Evolutionary conservation across 441 rosid species (phyloP).

Genomic region (Brassica hybrid): DNA sequence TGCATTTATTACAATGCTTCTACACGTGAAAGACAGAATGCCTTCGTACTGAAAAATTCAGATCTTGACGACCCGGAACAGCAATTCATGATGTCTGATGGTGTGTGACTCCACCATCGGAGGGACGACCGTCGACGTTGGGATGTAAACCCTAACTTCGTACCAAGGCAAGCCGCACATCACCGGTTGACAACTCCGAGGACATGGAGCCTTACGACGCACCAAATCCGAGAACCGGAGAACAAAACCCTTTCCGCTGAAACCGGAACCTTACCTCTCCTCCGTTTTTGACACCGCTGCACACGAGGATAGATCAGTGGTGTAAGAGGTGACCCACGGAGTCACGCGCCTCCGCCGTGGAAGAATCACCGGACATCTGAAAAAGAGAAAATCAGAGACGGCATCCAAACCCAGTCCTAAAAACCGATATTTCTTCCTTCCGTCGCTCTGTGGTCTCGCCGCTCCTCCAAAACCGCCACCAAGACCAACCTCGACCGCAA

Average conservation of each 20-base stretch:
- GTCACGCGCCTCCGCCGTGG: not conserved
- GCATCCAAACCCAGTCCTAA: not conserved
- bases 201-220: not conserved
- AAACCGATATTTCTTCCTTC: not conserved
- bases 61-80: not conserved
- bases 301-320: not conserved
- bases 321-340: not conserved
- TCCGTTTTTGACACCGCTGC: not conserved
- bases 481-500: not conserved
- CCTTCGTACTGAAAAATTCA: not conserved
- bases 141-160: not conserved
- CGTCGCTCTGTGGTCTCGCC: not conserved
- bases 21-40: not conserved
- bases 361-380: not conserved
- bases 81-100: too few species aligned
- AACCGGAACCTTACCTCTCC: not conserved
- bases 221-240: too few species aligned
- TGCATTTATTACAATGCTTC: too few species aligned
- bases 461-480: not conserved
- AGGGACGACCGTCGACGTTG: not conserved
- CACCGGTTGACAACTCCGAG: not conserved
- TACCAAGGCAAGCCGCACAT: not conserved
- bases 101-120: not conserved
- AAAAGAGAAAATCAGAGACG: not conserved
- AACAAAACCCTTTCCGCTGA: too few species aligned